Evolutionary conservation across 148 eudicot species (phyloP).

Genomic region (Persicaria maculosa): DNA sequence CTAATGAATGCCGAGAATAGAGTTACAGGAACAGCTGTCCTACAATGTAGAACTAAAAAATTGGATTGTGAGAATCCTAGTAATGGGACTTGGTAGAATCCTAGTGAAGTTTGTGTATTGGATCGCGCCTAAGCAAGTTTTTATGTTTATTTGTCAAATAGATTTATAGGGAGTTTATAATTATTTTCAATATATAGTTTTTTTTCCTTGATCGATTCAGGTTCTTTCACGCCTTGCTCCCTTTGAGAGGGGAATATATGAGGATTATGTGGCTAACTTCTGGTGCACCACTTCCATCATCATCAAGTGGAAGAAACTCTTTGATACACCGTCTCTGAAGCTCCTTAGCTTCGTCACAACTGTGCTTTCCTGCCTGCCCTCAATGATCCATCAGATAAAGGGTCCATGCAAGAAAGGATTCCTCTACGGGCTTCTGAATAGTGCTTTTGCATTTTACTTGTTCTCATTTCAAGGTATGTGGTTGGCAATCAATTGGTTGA

Average conservation of each 20-base stretch:
- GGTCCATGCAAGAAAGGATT: conserved; percentile 71
- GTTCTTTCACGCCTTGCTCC: conserved; percentile 93
- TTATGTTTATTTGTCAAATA: not conserved
- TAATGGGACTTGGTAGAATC: not conserved
- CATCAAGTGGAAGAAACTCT: conserved; percentile 73
- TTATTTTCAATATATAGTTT: not conserved
- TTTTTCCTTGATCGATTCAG: conserved; percentile 23
- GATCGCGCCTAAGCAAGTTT: not conserved
- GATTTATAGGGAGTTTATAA: not conserved
- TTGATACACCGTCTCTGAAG: conserved; percentile 45
- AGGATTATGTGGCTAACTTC: conserved; percentile 93
- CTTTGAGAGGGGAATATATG: conserved; percentile 86
- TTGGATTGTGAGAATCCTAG: not conserved
- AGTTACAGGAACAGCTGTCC: too few species aligned
- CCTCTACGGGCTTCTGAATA: conserved; percentile 61
- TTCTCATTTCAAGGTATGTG: conserved; percentile 86
- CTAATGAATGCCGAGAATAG: too few species aligned
- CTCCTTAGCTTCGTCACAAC: conserved; percentile 60
- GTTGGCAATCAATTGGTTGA: not conserved
- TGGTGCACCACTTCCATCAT: conserved; percentile 84
- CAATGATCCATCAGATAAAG: conserved; percentile 72
- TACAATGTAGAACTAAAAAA: too few species aligned
- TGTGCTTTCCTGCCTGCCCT: conserved; percentile 61
- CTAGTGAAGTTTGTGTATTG: not conserved
- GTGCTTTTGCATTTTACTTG: conserved; percentile 76